Evolutionary conservation across 805 yeast species (phyloP).

Genomic region (Zygosaccharomyces rouxii): DNA sequence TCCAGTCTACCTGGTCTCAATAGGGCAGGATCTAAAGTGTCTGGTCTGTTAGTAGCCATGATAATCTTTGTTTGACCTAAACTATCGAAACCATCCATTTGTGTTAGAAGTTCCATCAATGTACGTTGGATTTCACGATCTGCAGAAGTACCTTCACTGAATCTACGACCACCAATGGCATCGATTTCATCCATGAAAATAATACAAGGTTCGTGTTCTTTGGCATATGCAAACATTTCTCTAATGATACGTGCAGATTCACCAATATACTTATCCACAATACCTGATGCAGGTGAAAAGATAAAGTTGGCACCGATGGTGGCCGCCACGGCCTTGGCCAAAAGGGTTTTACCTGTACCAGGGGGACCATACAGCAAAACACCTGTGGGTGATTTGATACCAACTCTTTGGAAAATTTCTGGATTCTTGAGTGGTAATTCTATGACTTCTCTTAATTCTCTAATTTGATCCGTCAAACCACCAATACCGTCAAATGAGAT

Average conservation of each 20-base stretch:
- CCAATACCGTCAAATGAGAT: slow-evolving; percentile 93
- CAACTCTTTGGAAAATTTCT: slow-evolving; percentile 90
- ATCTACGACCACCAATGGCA: slow-evolving; percentile 98
- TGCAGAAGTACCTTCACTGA: slow-evolving; percentile 96
- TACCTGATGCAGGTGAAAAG: slow-evolving; percentile 97
- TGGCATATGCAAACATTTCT: slow-evolving; percentile 97
- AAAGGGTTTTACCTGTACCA: slow-evolving; percentile 93
- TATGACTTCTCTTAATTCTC: slow-evolving; percentile 95
- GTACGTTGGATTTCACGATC: slow-evolving; percentile 98
- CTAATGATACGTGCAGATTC: slow-evolving; percentile 94
- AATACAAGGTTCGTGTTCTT: slow-evolving; percentile 96
- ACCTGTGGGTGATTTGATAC: slow-evolving; percentile 98
- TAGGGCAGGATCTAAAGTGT: slow-evolving; percentile 94
- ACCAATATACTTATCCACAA: slow-evolving; percentile 96
- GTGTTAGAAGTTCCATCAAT: slow-evolving; percentile 91
- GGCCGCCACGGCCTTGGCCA: slow-evolving; percentile 98
- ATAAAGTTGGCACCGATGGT: slow-evolving; percentile 97
- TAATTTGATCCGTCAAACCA: slow-evolving; percentile 91
- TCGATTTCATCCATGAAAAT: slow-evolving; percentile 98
- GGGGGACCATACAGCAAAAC: slow-evolving; percentile 97
- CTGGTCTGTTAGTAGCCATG: slow-evolving; percentile 99
- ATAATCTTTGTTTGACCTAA: slow-evolving; percentile 95
- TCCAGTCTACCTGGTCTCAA: slow-evolving; percentile 97
- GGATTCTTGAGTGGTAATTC: slow-evolving; percentile 97
- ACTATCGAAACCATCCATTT: slow-evolving; percentile 97